phyloP scores from a whole-genome alignment of 139 green algal genomes.

The Penium margaritaceum region DNA sequence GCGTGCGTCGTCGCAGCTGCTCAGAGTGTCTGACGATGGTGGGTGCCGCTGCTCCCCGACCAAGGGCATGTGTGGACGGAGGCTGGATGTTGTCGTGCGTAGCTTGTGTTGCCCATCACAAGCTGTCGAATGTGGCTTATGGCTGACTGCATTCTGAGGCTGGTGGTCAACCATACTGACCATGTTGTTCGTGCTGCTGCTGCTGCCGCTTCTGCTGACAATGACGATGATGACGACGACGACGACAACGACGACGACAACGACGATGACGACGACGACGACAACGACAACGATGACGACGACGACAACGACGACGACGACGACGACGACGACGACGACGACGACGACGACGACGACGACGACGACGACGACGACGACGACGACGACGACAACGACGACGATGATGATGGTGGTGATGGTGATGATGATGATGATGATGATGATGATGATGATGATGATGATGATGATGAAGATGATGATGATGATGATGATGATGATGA shows the following conservation, averaged over 20 bases:
- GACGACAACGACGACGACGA: not conserved
- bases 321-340: slow-evolving; percentile 1
- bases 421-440: not conserved
- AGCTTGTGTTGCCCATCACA: too few relatives aligned
- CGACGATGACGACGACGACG: not conserved
- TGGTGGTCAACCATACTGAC: not conserved
- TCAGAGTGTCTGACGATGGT: too few relatives aligned
- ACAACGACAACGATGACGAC: not conserved
- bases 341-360: slow-evolving; percentile 2
- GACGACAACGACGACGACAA: not conserved
- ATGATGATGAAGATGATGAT: slow-evolving; percentile 7
- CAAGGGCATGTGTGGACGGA: too few relatives aligned
- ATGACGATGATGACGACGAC: not conserved
- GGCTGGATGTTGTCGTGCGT: too few relatives aligned
- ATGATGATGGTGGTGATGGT: not conserved
- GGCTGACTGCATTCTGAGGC: too few relatives aligned
- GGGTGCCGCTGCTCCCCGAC: too few relatives aligned
- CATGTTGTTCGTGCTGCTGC: not conserved
- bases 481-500: slow-evolving; percentile 6
- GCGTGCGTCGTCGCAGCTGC: too few relatives aligned
- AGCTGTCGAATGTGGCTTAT: too few relatives aligned
- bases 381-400: not conserved
- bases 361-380: slow-evolving; percentile 2
- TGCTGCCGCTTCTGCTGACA: too few relatives aligned
- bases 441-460: slow-evolving; percentile 6